A percentile compares a stretch with the other conserved stretches of the same genome.
These are phyloP conservation scores for Globisporangium cystogenes DNA, from an alignment of 352 stramenopile species.

Conservation along the genomic window DNA sequence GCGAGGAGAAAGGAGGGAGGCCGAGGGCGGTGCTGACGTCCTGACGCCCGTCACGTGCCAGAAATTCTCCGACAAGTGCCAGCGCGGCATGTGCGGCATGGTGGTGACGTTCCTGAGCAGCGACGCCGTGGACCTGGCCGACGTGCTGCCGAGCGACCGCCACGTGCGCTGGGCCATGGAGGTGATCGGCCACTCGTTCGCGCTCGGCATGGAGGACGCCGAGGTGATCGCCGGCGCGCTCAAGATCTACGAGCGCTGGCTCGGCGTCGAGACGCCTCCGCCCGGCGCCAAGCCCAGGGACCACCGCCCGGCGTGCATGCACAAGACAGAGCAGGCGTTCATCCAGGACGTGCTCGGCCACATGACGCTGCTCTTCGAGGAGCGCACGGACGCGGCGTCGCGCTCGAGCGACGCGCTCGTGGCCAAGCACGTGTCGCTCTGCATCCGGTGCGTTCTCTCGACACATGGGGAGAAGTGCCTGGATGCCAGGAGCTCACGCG, in stretches of 20 bases:
- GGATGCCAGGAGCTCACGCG: neutral
- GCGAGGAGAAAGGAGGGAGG: neutral
- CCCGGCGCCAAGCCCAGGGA: slow-evolving; percentile 41
- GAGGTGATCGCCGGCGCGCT: slow-evolving; percentile 77
- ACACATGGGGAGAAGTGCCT: no score
- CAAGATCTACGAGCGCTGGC: slow-evolving; percentile 78
- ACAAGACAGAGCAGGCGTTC: slow-evolving; percentile 79
- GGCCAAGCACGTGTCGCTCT: slow-evolving; percentile 68
- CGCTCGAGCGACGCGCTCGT: slow-evolving; percentile 28
- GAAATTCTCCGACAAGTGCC: slow-evolving; percentile 88
- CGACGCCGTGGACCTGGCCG: slow-evolving; percentile 37
- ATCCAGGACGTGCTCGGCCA: slow-evolving; percentile 85
- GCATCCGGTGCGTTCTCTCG: slow-evolving; percentile 64
- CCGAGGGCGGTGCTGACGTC: neutral
- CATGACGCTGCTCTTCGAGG: slow-evolving; percentile 87
- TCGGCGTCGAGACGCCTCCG: slow-evolving; percentile 44
- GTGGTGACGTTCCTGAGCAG: slow-evolving; percentile 63
- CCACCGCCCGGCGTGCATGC: slow-evolving; percentile 62
- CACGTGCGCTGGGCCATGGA: slow-evolving; percentile 87
- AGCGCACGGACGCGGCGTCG: slow-evolving; percentile 33
- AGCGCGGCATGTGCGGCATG: slow-evolving; percentile 81
- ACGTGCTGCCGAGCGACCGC: slow-evolving; percentile 57
- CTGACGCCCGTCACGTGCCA: slow-evolving; percentile 9
- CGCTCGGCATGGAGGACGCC: slow-evolving; percentile 78
- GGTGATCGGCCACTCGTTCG: slow-evolving; percentile 78